Base-by-base conservation (phyloP, 2,329 filamentous ascomycete species). In the Metarhizium humberi region DNA sequence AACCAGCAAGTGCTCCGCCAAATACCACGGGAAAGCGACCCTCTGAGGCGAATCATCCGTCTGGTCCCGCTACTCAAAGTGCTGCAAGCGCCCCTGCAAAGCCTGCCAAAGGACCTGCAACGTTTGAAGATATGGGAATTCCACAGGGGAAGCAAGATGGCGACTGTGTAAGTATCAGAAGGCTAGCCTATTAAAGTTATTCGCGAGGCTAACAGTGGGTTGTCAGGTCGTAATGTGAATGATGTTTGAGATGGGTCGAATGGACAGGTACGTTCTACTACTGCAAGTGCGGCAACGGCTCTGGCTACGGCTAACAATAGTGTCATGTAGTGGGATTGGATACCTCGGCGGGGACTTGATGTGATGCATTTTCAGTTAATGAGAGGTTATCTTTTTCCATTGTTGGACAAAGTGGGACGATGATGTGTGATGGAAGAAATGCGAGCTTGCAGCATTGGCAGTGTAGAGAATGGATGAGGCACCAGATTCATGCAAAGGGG, bases 61-160 rank as follows among this genome's bases (percentile, higher is more conserved):
- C 64, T 57, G 57, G 63, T 60, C 51, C 64, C 47, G 59, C 64
- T 57, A 52, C 66, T 57, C 71, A 63, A 45, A 68, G 59, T 55
- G 62, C 63, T 57, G 63, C 67, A 46, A 62, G 69, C 20, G 61
- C 64, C 25, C 62, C 66, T n/a, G 62, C 70, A 47, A 69, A 71
- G n/a, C 68, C 71, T 3, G 72, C 74, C 51, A 89, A 91, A 67
- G 94, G 92, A 11, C 92, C 94, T 1, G 90, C 94, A 64, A 97
- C 94, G 0, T 99, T 99, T 69, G 92, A 96, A 68, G 92, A 95
- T 68, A 99, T 99, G 94, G 94, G 94, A 43, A 92, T 99, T 63
- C 90, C 91, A 6, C 81, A 85, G 64, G 85, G 79, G 50, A 92
- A 94, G 71, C 81, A 86, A 58, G 89, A 96, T n/a, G 82, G 82